phyloP scores from a whole-genome alignment of 805 yeast genomes.

The Metschnikowia henanensis region DNA sequence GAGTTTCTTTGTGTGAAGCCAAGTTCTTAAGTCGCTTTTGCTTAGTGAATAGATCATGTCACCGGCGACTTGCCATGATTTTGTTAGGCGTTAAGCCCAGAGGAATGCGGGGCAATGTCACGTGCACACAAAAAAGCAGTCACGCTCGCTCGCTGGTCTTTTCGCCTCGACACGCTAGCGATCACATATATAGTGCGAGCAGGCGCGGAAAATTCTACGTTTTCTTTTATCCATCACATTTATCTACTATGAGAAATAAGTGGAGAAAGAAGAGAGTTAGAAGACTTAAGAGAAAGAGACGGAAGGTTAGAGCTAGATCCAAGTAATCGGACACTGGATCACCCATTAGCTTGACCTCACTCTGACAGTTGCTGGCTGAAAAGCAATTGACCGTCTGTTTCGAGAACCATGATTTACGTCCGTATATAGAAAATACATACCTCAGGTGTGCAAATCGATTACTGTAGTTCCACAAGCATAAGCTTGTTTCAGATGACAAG shows the following conservation, averaged over 20 bases:
- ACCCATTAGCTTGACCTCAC: slow-evolving; percentile 14
- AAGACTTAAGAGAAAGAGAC: slow-evolving; percentile 99
- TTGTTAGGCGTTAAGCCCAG: background rate
- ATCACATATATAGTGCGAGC: slow-evolving; percentile 21
- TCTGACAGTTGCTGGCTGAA: slow-evolving; percentile 5
- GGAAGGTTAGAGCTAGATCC: slow-evolving; percentile 99
- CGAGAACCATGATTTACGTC: slow-evolving; percentile 13
- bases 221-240: slow-evolving; percentile 22
- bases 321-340: slow-evolving; percentile 65
- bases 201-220: slow-evolving; percentile 22
- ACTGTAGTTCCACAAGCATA: slow-evolving; percentile 2
- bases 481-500: no score
- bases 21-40: no score
- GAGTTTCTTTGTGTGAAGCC: no score
- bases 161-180: slow-evolving; percentile 25
- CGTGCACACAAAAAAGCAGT: slow-evolving; percentile 18
- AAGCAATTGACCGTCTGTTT: background rate
- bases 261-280: slow-evolving; percentile 99
- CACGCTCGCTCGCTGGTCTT: slow-evolving; percentile 14
- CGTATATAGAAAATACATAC: slow-evolving; percentile 23
- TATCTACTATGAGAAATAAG: slow-evolving; percentile 82
- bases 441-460: slow-evolving; percentile 16
- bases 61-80: no score
- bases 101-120: slow-evolving; percentile 4
- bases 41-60: no score